phyloP scores from a whole-genome alignment of 179 eudicot genomes.

The Camellia oleifera region DNA sequence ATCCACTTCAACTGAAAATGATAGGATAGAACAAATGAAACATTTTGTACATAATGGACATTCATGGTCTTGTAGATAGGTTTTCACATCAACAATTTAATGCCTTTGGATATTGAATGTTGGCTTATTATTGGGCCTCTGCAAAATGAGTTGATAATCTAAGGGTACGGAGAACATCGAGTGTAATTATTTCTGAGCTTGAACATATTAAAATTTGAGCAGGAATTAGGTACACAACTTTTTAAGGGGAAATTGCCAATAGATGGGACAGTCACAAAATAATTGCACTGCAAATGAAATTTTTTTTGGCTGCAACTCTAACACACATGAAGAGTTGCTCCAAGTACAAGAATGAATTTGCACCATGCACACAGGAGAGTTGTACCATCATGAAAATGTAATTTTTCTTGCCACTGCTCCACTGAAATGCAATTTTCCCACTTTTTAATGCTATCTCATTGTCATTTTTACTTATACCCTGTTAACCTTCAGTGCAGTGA shows the following conservation, averaged over 20 bases:
- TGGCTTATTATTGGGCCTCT: not conserved
- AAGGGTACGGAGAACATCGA: not conserved
- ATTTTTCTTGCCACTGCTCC: too few relatives aligned
- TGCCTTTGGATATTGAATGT: not conserved
- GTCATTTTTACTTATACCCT: conserved; percentile 7
- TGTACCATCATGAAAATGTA: too few relatives aligned
- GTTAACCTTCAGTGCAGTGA: conserved; percentile 80
- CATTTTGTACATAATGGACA: not conserved
- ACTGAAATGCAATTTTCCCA: too few relatives aligned
- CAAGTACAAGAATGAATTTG: too few relatives aligned
- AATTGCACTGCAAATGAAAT: too few relatives aligned
- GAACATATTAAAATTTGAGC: not conserved
- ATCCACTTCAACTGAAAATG: not conserved
- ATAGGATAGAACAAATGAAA: not conserved
- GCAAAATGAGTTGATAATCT: not conserved
- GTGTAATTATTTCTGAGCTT: not conserved
- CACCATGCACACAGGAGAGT: too few relatives aligned
- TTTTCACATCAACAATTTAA: not conserved
- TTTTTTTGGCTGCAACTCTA: too few relatives aligned
- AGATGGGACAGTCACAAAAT: too few relatives aligned
- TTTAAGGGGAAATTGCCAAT: not conserved
- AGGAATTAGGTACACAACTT: not conserved
- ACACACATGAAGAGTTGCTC: too few relatives aligned
- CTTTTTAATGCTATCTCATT: not conserved
- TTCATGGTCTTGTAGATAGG: not conserved